These are phyloP conservation scores for Imleria badia DNA, from an alignment of 768 basidiomycete genomes.

Conservation along the genomic window DNA sequence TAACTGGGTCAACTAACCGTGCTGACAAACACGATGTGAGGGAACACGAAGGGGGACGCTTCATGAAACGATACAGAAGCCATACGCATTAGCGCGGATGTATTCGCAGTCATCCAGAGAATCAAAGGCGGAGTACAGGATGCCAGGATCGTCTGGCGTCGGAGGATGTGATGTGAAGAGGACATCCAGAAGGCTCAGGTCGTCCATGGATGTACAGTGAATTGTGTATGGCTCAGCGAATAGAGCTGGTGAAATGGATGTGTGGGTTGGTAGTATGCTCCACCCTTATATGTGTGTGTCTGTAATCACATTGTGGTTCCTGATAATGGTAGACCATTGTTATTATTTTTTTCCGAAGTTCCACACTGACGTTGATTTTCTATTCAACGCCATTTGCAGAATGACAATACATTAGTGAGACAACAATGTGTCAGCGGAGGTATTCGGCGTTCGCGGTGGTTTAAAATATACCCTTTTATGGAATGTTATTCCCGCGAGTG, in stretches of 20 bases:
- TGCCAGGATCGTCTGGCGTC: not conserved
- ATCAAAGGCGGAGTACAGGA: not conserved
- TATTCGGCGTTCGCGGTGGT: too few species aligned
- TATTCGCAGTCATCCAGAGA: not conserved
- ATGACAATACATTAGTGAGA: not conserved
- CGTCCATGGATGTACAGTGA: conserved; percentile 7
- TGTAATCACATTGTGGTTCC: not conserved
- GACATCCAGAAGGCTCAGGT: not conserved
- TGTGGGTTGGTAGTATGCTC: not conserved
- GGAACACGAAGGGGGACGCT: not conserved
- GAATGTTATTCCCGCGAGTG: not conserved
- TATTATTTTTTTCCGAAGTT: not conserved
- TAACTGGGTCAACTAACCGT: not conserved
- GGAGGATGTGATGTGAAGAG: not conserved
- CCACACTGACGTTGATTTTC: not conserved
- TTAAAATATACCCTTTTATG: not conserved
- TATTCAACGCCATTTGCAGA: conserved; percentile 9
- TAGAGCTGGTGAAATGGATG: not conserved
- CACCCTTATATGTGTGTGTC: not conserved
- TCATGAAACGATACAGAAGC: conserved; percentile 9
- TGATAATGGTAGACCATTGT: not conserved
- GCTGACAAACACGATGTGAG: not conserved
- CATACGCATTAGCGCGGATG: not conserved
- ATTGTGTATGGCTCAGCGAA: not conserved
- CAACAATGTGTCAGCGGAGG: too few species aligned